These are phyloP conservation scores for Iberis pinnata DNA, from an alignment of 345 rosid species.

Conservation along the genomic window DNA sequence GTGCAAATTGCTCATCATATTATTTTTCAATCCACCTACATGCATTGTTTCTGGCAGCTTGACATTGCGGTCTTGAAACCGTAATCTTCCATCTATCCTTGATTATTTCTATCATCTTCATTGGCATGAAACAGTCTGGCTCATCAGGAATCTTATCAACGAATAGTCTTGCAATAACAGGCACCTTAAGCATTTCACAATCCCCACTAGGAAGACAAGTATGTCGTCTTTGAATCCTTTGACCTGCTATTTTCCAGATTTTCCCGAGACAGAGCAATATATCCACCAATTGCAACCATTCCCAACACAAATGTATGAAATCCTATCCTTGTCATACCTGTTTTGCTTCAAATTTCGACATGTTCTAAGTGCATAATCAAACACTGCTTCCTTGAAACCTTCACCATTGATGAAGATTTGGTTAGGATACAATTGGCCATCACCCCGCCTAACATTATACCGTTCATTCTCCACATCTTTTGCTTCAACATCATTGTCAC, in stretches of 20 bases:
- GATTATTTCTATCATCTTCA: neutral
- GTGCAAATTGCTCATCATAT: neutral
- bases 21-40: neutral
- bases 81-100: neutral
- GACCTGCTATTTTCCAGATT: neutral
- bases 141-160: neutral
- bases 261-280: neutral
- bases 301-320: neutral
- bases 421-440: neutral
- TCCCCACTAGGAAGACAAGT: neutral
- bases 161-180: neutral
- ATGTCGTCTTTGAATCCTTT: neutral
- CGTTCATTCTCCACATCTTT: too few relatives aligned
- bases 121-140: neutral
- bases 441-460: too few relatives aligned
- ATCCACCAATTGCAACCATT: neutral
- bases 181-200: neutral
- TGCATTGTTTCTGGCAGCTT: neutral
- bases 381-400: neutral
- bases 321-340: neutral
- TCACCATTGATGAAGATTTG: neutral
- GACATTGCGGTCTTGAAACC: neutral
- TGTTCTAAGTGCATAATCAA: neutral
- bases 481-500: too few relatives aligned
- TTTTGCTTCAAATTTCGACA: neutral